These are phyloP conservation scores for Rhizopus sp. DNA, from an alignment of 371 early-diverging fungal genomes.

Conservation along the genomic window DNA sequence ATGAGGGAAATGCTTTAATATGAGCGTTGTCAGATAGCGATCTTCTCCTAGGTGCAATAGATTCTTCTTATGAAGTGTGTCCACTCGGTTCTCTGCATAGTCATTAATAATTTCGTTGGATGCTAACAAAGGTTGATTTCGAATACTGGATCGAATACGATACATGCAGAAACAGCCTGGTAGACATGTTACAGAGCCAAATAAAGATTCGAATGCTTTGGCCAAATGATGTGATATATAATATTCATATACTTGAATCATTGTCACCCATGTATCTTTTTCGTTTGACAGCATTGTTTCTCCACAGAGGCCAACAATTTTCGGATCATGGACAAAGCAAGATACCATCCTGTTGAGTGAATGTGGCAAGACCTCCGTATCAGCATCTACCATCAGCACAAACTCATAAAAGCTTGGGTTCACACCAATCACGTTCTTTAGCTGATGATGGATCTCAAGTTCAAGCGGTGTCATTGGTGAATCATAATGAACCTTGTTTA, in stretches of 20 bases:
- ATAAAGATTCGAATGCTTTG: constrained; percentile 86
- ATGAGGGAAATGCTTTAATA: constrained; percentile 95
- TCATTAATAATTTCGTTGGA: constrained; percentile 90
- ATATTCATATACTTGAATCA: constrained; percentile 91
- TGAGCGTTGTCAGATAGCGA: constrained; percentile 97
- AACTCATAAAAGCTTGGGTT: constrained; percentile 76
- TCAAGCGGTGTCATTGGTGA: constrained; percentile 88
- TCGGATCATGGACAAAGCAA: constrained; percentile 77
- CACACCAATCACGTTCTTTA: constrained; percentile 90
- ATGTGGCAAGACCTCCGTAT: constrained; percentile 72
- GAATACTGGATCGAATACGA: constrained; percentile 80
- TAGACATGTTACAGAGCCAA: constrained; percentile 90
- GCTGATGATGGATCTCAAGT: constrained; percentile 88
- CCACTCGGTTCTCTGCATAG: constrained; percentile 93
- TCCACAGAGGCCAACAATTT: constrained; percentile 86
- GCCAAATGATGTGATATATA: constrained; percentile 86
- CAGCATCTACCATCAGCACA: constrained; percentile 71
- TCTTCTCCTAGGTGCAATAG: constrained; percentile 98
- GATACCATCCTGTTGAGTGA: constrained; percentile 71
- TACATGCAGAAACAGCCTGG: constrained; percentile 94
- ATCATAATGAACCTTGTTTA: constrained; percentile 76
- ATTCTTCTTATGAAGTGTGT: constrained; percentile 99
- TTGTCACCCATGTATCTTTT: constrained; percentile 89
- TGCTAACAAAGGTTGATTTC: constrained; percentile 88
- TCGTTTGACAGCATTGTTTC: constrained; percentile 87